Evolutionary conservation across 2,329 filamentous ascomycete genomes (phyloP), one percentile per base, ranked within the genome.

Genomic region (Zymoseptoria pseudotritici): DNA sequence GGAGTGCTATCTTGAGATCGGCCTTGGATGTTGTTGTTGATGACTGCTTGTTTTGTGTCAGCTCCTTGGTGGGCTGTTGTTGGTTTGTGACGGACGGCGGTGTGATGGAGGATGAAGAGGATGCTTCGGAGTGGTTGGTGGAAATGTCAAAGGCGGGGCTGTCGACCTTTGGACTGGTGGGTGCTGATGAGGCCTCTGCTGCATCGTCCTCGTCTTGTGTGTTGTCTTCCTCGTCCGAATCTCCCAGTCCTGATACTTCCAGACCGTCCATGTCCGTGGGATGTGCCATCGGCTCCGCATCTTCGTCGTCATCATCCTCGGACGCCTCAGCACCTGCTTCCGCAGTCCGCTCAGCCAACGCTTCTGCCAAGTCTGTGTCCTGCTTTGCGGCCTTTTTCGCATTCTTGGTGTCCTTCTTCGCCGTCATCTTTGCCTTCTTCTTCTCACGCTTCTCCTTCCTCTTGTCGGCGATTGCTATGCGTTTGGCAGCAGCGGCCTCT

Each of bases 91-190:
- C 62, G 21, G 71, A 67, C 17, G 74, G 73, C 8, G 76, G 75
- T 54, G 72, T 64, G 56, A 78, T 73, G 7, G 78, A 80, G 50
- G 79, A 79, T 52, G 76, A 74, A 2, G 78, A 80, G 9, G 79
- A 80, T 46, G 77, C 71, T 59, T 71, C 68, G 55, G 76, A 77
- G 29, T 72, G 71, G 57, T 74, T 72, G 50, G 71, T 69, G 66
- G 76, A 63, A 53, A 71, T 68, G 63, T 76, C 73, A 58, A 74
- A 72, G 51, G 75, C 73, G 61, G 77, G 72, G 46, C 77, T 79
- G 55, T 74, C 69, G 57, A 70, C 63, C 6, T 60, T 63, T 53
- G 74, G 71, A 58, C 71, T 74, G 57, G 73, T 69, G 11, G 75
- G 72, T 60, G 67, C 71, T 52, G 74, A 74, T 51, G 71, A 73